Base-by-base conservation (phyloP, 371 early-diverging fungal species). In the Mortierella polycephala region DNA sequence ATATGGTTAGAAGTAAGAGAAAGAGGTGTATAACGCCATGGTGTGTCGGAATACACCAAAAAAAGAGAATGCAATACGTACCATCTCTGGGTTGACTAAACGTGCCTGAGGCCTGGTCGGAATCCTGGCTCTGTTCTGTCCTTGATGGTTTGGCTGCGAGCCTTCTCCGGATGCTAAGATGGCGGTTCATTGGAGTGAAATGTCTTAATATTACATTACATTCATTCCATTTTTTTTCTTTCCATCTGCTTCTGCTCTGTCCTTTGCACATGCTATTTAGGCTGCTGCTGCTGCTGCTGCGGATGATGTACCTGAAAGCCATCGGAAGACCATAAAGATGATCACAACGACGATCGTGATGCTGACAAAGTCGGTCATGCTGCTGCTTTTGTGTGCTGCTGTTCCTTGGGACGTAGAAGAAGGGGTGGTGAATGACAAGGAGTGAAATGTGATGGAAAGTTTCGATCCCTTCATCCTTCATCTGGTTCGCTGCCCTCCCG, bases 361-460 rank as follows among this genome's bases (percentile, higher is more conserved):
- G 45, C 90, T 89, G 57, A 92, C 87, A 64, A 91, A 88, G 81
- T 93, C 93, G 76, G 90, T 91, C 92, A 93, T 93, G 62, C 45
- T 59, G 2, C 18, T 71, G 44, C 16, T 39, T 42, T 37, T 8
- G 23, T 30, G 1, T 30, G 30, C 30, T 30, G 30, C 30, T 30
- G 30, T 30, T 30, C 30, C 30, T 4, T 30, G 30, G 30, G 49
- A 44, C 20, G 42, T 10, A 39, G 47, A 16, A 49, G 30, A 20
- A 57, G 14, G 30, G 21, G 9, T 42, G 62, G 3, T 37, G 13
- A 39, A 53, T 62, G 68, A 37, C 16, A 21, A 12, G n/a, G 14
- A 46, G 11, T 37, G 50, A 52, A 45, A 14, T 44, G 30, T 18
- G 39, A 10, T 21, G 13, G 49, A 8, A 23, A 21, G 21, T 11